A percentile compares a stretch with the other conserved stretches of the same genome.
Conservation (phyloP, 1,284 basidiomycete genomes). For the Takashimella koratensis region DNA sequence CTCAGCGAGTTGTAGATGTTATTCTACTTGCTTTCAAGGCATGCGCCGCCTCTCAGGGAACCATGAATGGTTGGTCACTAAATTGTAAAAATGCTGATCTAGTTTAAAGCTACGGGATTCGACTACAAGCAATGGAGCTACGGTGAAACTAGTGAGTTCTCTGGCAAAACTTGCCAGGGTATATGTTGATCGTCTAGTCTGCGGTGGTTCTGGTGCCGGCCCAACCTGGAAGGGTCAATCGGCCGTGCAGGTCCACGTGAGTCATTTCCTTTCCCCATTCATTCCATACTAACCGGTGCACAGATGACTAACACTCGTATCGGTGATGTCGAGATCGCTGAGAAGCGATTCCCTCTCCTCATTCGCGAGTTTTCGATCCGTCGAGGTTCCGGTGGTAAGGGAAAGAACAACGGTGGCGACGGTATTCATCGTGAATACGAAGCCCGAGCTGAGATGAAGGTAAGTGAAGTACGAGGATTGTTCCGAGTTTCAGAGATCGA, state of each 20-base stretch:
- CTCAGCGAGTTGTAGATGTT: constrained; percentile 90
- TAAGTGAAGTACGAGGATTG: not conserved
- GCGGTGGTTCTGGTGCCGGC: constrained; percentile 88
- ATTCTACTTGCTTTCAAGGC: constrained; percentile 90
- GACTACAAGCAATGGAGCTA: constrained; percentile 5
- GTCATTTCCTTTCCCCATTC: constrained; percentile 55
- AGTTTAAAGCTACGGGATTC: too few relatives aligned
- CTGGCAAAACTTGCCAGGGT: constrained; percentile 28
- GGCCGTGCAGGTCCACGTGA: constrained; percentile 38
- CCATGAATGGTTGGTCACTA: too few relatives aligned
- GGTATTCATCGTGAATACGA: constrained; percentile 85
- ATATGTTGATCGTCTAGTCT: constrained; percentile 58
- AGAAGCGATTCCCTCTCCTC: constrained; percentile 67
- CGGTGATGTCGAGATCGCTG: constrained; percentile 63
- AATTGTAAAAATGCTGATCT: too few relatives aligned
- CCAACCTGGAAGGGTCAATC: constrained; percentile 85
- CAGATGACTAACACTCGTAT: constrained; percentile 94
- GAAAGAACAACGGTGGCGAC: constrained; percentile 77
- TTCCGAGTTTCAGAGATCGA: too few relatives aligned
- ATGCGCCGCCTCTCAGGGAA: constrained; percentile 84
- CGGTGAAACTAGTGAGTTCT: too few relatives aligned
- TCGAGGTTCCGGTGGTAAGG: constrained; percentile 71
- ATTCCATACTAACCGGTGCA: constrained; percentile 51
- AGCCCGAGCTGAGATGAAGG: constrained; percentile 82
- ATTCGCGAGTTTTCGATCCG: constrained; percentile 77